Evolutionary conservation across 2,329 filamentous ascomycete species (phyloP).

Genomic region (Alternaria infectoria): DNA sequence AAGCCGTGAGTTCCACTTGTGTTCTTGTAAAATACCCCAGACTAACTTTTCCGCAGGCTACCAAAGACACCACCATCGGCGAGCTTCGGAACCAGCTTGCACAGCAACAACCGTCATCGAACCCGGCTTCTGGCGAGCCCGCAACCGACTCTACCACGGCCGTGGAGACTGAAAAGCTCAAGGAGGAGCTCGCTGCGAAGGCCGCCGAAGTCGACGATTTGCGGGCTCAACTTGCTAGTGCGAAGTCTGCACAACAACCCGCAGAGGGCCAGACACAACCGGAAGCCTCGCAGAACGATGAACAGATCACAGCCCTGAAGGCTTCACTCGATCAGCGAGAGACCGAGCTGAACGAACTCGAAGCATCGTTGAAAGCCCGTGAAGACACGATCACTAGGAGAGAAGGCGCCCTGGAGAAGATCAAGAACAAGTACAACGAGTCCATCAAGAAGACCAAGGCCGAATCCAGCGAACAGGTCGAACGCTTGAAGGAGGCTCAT

Average conservation of each 20-base stretch:
- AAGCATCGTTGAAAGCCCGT: conserved; percentile 53
- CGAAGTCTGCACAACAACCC: conserved; percentile 11
- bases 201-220: conserved; percentile 56
- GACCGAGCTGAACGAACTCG: conserved; percentile 40
- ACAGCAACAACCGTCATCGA: conserved; percentile 20
- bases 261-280: conserved; percentile 10
- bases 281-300: conserved; percentile 57
- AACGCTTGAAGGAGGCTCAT: conserved; percentile 53
- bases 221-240: conserved; percentile 44
- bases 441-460: conserved; percentile 62
- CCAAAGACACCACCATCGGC: conserved; percentile 50
- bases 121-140: conserved; percentile 6
- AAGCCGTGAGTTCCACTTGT: conserved; percentile 51
- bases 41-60: conserved; percentile 35
- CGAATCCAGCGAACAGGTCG: conserved; percentile 39
- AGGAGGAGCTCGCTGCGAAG: conserved; percentile 51
- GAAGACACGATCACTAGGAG: conserved; percentile 22
- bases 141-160: conserved; percentile 8
- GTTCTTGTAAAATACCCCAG: not conserved
- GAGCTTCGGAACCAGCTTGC: conserved; percentile 42
- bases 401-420: conserved; percentile 30
- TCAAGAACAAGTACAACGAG: conserved; percentile 66
- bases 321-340: conserved; percentile 41
- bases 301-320: conserved; percentile 49
- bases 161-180: conserved; percentile 25